Percentiles rank a stretch among this genome's conserved stretches.
These are phyloP conservation scores for Penicillium sclerotigenum DNA, from an alignment of 2,329 filamentous ascomycete species.

Conservation along the genomic window DNA sequence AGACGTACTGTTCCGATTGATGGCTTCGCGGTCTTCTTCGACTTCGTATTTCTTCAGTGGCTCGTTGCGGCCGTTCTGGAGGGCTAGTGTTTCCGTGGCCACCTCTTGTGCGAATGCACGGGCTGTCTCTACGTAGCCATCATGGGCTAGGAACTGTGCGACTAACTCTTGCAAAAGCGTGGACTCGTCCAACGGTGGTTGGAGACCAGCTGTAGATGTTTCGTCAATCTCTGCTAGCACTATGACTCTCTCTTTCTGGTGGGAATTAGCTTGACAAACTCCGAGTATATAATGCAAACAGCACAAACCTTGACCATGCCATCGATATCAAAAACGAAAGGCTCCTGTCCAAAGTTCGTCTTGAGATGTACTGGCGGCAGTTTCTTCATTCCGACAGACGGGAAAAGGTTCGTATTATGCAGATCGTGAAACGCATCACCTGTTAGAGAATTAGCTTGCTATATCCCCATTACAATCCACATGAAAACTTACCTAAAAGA, in stretches of 20 bases:
- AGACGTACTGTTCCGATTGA: slow-evolving; percentile 74
- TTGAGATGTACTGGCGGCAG: slow-evolving; percentile 55
- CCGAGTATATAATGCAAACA: neutral
- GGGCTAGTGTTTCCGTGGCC: slow-evolving; percentile 65
- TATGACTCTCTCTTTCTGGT: slow-evolving; percentile 58
- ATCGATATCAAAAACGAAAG: slow-evolving; percentile 91
- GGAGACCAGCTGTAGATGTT: slow-evolving; percentile 58
- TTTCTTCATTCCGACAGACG: slow-evolving; percentile 65
- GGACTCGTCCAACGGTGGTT: slow-evolving; percentile 66
- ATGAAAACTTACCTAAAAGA: slow-evolving; percentile 49
- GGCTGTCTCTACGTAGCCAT: slow-evolving; percentile 92
- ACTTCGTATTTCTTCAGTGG: slow-evolving; percentile 61
- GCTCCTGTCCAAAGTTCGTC: slow-evolving; percentile 64
- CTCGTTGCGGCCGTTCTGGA: slow-evolving; percentile 57
- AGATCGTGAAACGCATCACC: slow-evolving; percentile 55
- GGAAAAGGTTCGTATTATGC: slow-evolving; percentile 46
- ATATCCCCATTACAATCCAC: neutral
- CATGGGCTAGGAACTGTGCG: slow-evolving; percentile 86
- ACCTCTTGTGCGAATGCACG: slow-evolving; percentile 83
- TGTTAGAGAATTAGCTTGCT: slow-evolving; percentile 33
- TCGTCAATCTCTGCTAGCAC: slow-evolving; percentile 62
- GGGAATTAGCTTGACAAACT: slow-evolving; percentile 7
- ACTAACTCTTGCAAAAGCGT: slow-evolving; percentile 78
- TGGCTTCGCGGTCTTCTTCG: slow-evolving; percentile 79
- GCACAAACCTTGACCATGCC: slow-evolving; percentile 69